phyloP scores from a whole-genome alignment of 1,139 yeast species.

The Yamadazyma aaseri region DNA sequence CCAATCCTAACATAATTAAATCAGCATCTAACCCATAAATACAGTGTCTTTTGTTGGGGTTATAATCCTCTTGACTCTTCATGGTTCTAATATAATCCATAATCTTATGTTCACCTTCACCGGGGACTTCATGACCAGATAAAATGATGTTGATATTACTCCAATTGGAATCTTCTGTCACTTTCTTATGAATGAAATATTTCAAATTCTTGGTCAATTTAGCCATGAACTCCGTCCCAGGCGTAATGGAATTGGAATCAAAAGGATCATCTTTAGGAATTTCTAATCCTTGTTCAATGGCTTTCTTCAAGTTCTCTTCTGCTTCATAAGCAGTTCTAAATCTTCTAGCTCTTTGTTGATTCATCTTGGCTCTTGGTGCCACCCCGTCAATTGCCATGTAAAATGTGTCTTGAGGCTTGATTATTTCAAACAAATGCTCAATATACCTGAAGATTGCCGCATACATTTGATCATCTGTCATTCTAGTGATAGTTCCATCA shows the following conservation, averaged over 20 bases:
- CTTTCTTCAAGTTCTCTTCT: constrained; percentile 67
- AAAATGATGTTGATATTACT: constrained; percentile 76
- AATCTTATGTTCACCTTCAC: constrained; percentile 98
- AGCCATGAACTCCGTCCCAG: constrained; percentile 98
- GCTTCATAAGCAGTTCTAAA: constrained; percentile 96
- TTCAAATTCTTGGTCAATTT: constrained; percentile 77
- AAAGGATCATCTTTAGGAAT: constrained; percentile 78
- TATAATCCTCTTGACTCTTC: constrained; percentile 80
- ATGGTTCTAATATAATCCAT: constrained; percentile 91
- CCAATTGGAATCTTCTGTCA: constrained; percentile 90
- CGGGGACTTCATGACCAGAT: constrained; percentile 97
- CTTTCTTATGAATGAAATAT: constrained; percentile 88
- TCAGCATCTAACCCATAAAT: constrained; percentile 98
- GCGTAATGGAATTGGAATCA: constrained; percentile 96
- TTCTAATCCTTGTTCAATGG: constrained; percentile 58
- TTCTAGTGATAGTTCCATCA: constrained; percentile 55
- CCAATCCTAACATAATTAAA: constrained; percentile 90
- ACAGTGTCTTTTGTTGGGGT: constrained; percentile 90
- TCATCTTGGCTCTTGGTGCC: constrained; percentile 99
- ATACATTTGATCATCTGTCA: constrained; percentile 90
- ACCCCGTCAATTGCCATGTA: constrained; percentile 99
- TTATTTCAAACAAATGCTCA: constrained; percentile 86
- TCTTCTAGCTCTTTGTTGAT: constrained; percentile 96
- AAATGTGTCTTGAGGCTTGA: constrained; percentile 82
- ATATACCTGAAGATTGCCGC: constrained; percentile 92